A percentile compares a stretch with the other conserved stretches of the same genome.
phyloP scores from a whole-genome alignment of 148 eudicot species.

The Cornus suecica region DNA sequence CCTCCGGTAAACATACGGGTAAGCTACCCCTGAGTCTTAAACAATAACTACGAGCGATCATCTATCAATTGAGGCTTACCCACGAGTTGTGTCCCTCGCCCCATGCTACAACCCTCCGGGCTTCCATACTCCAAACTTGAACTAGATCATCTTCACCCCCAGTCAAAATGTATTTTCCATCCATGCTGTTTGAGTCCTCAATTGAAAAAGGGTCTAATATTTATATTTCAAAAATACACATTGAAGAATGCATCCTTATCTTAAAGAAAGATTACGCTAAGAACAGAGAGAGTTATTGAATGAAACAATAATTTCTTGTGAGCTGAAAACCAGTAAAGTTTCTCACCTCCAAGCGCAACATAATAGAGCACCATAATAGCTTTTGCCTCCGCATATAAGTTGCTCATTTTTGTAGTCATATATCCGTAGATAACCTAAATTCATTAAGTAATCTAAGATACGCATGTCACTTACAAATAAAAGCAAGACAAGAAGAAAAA shows the following conservation, averaged over 20 bases:
- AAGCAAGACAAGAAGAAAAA: background rate
- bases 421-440: slow-evolving; percentile 66
- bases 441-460: slow-evolving; percentile 12
- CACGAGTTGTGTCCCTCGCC: slow-evolving; percentile 96
- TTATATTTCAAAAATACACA: background rate
- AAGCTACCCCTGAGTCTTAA: background rate
- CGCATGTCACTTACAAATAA: background rate
- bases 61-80: slow-evolving; percentile 39
- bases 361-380: slow-evolving; percentile 79
- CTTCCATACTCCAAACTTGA: slow-evolving; percentile 98
- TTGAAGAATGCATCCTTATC: background rate
- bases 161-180: slow-evolving; percentile 74
- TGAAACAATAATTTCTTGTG: background rate
- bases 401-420: slow-evolving; percentile 72
- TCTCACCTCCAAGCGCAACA: slow-evolving; percentile 84
- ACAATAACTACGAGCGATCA: background rate
- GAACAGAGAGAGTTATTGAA: background rate
- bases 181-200: slow-evolving; percentile 48
- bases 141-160: slow-evolving; percentile 98
- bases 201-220: background rate
- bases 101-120: slow-evolving; percentile 86
- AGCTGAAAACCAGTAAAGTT: background rate
- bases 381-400: slow-evolving; percentile 75
- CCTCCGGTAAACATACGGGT: slow-evolving; percentile 5
- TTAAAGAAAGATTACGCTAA: background rate